Evolutionary conservation across 1,284 basidiomycete genomes (phyloP).

Genomic region (Sanghuangporus baumii): DNA sequence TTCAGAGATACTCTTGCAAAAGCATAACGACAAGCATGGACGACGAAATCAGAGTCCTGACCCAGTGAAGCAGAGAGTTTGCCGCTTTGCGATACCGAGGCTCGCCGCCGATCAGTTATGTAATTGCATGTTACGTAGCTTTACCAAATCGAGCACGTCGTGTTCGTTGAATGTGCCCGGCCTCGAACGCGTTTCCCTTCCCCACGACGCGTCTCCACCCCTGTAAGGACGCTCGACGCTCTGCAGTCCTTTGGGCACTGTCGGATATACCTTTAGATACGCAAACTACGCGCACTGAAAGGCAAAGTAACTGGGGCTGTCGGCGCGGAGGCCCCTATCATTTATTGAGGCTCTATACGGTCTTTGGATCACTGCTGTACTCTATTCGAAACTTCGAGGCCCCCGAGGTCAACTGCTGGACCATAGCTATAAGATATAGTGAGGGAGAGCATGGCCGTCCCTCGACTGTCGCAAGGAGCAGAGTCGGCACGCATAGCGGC

Average conservation of each 20-base stretch:
- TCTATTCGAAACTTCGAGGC: not conserved
- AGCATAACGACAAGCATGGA: too few species aligned
- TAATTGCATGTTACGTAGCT: not conserved
- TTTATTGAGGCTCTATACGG: not conserved
- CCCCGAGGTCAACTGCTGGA: not conserved
- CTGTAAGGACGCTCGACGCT: not conserved
- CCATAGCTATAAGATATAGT: not conserved
- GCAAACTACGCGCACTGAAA: not conserved
- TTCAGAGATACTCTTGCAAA: too few species aligned
- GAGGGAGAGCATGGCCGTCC: constrained; percentile 24
- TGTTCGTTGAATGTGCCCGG: not conserved
- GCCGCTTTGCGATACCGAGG: too few species aligned
- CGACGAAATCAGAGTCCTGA: too few species aligned
- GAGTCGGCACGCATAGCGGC: constrained; percentile 79
- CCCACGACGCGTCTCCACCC: not conserved
- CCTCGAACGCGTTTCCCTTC: not conserved
- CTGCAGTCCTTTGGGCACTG: not conserved
- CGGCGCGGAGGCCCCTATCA: not conserved
- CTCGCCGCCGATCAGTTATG: not conserved
- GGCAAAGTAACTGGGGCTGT: not conserved
- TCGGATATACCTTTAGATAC: not conserved
- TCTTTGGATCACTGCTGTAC: not conserved
- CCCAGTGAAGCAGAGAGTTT: too few species aligned
- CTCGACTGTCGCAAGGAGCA: constrained; percentile 54
- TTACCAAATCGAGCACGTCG: not conserved